These are phyloP conservation scores for Mesotaenium endlicherianum DNA, from an alignment of 139 green algal species.

Conservation along the genomic window DNA sequence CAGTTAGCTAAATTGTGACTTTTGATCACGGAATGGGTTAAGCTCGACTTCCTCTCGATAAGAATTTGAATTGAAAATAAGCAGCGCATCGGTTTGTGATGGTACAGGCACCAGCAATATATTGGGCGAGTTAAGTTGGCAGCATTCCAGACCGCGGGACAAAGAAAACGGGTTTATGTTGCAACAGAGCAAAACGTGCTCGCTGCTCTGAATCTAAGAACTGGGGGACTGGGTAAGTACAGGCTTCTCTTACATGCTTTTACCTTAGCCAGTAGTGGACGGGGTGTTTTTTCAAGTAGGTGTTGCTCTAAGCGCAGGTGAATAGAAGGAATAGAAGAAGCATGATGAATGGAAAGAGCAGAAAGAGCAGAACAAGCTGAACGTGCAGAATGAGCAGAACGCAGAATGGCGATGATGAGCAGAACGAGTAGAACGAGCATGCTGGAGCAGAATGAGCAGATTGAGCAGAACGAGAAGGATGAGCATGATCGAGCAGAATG, in stretches of 20 bases:
- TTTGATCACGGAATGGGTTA: background rate
- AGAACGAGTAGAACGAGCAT: too few relatives aligned
- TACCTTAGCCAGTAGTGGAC: too few relatives aligned
- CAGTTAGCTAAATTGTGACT: background rate
- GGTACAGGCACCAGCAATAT: slow-evolving; percentile 22
- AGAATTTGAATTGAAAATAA: background rate
- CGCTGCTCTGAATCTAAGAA: slow-evolving; percentile 37
- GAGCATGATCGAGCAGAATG: too few relatives aligned
- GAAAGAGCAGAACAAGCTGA: too few relatives aligned
- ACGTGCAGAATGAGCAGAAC: too few relatives aligned
- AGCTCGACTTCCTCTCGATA: background rate
- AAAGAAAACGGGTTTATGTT: slow-evolving; percentile 40
- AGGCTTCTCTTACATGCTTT: background rate
- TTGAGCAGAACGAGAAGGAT: too few relatives aligned
- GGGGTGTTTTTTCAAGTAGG: too few relatives aligned
- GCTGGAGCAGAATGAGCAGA: too few relatives aligned
- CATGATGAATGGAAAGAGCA: too few relatives aligned
- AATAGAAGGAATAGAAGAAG: too few relatives aligned
- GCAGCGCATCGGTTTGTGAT: slow-evolving; percentile 7
- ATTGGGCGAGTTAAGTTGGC: slow-evolving; percentile 34
- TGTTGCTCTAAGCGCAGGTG: too few relatives aligned
- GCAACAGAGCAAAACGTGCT: slow-evolving; percentile 35
- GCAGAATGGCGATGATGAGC: too few relatives aligned
- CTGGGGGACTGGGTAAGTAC: slow-evolving; percentile 31
- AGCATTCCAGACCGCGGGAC: slow-evolving; percentile 19